Evolutionary conservation across 345 rosid genomes (phyloP).

Genomic region (Conringia planisiliqua): DNA sequence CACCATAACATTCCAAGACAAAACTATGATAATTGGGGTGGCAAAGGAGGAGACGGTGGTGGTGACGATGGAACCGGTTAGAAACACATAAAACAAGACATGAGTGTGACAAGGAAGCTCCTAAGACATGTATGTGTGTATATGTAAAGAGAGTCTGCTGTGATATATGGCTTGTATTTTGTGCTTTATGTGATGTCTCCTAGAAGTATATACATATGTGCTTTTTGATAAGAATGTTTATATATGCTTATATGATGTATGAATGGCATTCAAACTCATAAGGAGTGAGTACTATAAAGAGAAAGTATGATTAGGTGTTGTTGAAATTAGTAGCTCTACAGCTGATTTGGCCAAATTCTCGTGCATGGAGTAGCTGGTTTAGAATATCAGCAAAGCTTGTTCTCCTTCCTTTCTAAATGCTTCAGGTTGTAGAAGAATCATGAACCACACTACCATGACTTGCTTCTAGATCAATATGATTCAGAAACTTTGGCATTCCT

Average conservation of each 20-base stretch:
- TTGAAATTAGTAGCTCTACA: neutral
- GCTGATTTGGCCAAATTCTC: neutral
- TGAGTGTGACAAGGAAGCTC: neutral
- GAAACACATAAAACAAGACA: neutral
- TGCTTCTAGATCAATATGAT: neutral
- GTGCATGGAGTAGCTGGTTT: neutral
- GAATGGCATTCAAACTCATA: neutral
- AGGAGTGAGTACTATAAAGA: neutral
- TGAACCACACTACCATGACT: neutral
- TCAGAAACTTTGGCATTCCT: neutral
- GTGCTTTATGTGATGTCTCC: neutral
- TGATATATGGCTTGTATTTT: neutral
- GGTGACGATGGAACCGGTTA: constrained; percentile 28
- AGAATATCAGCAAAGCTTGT: neutral
- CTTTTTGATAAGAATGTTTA: neutral
- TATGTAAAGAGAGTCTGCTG: neutral
- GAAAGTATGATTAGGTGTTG: neutral
- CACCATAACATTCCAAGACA: constrained; percentile 54
- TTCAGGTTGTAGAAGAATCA: neutral
- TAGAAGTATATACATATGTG: neutral
- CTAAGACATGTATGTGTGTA: constrained; percentile 1
- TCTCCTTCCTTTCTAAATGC: neutral
- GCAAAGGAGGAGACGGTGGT: constrained; percentile 28
- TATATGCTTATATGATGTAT: constrained; percentile 2
- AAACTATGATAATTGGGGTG: constrained; percentile 36